Evolutionary conservation across 1,284 basidiomycete species (phyloP).

Genomic region (Rhodotorula sp.): DNA sequence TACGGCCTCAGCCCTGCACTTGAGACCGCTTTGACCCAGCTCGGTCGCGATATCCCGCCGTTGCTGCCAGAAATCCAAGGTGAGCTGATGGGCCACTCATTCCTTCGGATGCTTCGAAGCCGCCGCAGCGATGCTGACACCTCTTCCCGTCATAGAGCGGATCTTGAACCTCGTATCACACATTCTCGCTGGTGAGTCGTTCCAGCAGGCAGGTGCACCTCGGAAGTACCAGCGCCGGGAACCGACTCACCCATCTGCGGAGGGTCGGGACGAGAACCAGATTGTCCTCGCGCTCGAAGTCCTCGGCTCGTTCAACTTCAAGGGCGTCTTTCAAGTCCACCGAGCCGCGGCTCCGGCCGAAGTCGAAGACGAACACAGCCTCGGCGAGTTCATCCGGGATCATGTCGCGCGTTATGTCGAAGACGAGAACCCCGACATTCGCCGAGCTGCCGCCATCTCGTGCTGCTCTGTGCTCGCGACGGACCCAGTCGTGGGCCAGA

Average conservation of each 20-base stretch:
- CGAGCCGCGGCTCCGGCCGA: conserved; percentile 14
- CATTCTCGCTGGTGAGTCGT: conserved; percentile 76
- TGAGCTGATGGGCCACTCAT: conserved; percentile 44
- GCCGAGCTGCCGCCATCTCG: conserved; percentile 85
- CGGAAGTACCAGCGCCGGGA: conserved; percentile 29
- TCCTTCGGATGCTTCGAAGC: neutral
- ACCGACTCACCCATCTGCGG: conserved; percentile 1
- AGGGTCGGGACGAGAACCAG: conserved; percentile 53
- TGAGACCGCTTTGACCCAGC: conserved; percentile 77
- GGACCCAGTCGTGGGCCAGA: conserved; percentile 95
- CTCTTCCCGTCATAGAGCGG: conserved; percentile 60
- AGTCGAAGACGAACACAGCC: conserved; percentile 62
- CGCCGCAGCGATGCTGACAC: neutral
- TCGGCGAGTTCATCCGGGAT: conserved; percentile 94
- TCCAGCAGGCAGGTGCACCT: conserved; percentile 76
- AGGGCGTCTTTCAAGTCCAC: conserved; percentile 57
- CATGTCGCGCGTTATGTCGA: conserved; percentile 93
- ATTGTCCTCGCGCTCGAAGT: conserved; percentile 83
- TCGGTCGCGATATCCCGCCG: conserved; percentile 85
- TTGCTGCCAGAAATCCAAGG: conserved; percentile 90
- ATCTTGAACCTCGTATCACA: conserved; percentile 77
- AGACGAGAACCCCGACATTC: conserved; percentile 83
- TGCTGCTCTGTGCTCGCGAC: conserved; percentile 89
- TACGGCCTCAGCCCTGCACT: conserved; percentile 90
- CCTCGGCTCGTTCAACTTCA: conserved; percentile 92